These are phyloP conservation scores for Xylariaceae sp. DNA, from an alignment of 2,329 filamentous ascomycete species.

Conservation along the genomic window DNA sequence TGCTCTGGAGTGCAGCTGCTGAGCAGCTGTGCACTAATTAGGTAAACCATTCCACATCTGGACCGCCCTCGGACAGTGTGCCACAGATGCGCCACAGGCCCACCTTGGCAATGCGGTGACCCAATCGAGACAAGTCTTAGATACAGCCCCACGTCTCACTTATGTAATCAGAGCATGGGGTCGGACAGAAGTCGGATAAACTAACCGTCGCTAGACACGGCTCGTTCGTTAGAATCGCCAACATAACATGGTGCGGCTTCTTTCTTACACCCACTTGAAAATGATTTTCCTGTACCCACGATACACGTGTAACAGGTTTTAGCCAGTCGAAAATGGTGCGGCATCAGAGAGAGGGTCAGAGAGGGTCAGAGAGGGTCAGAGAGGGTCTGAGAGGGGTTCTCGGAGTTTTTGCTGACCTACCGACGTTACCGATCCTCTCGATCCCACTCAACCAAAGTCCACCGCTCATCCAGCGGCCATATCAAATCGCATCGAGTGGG, in stretches of 20 bases:
- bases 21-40: too few relatives aligned
- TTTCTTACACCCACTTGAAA: slow-evolving; percentile 4
- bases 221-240: background rate
- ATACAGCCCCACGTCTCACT: too few relatives aligned
- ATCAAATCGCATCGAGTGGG: slow-evolving; percentile 6
- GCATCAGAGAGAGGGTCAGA: background rate
- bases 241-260: background rate
- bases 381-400: background rate
- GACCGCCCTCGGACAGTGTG: too few relatives aligned
- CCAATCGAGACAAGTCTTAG: too few relatives aligned
- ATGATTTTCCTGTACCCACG: background rate
- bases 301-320: slow-evolving; percentile 15
- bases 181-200: too few relatives aligned
- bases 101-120: too few relatives aligned
- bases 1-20: too few relatives aligned
- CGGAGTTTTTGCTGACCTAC: slow-evolving; percentile 4
- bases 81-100: too few relatives aligned
- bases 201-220: background rate
- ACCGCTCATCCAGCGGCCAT: background rate
- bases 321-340: slow-evolving; percentile 11
- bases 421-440: background rate
- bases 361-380: too few relatives aligned
- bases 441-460: background rate
- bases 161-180: too few relatives aligned
- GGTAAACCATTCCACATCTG: too few relatives aligned